A percentile compares a stretch with the other conserved stretches of the same genome.
These are phyloP conservation scores for Begonia loranthoides DNA, from an alignment of 306 rosid genomes.

Conservation along the genomic window DNA sequence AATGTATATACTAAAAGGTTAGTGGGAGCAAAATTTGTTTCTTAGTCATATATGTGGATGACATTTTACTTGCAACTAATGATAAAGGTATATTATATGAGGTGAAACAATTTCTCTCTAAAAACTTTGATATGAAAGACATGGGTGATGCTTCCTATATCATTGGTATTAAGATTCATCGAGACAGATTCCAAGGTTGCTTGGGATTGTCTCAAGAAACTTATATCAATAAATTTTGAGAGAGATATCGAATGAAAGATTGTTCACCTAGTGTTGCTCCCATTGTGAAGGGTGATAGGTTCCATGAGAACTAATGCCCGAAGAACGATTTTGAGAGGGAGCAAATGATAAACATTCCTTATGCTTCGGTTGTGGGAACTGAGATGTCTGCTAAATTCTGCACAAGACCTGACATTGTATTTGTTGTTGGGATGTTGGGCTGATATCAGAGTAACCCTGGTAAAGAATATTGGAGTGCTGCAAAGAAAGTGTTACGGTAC, in stretches of 20 bases:
- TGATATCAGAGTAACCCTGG: too few relatives aligned
- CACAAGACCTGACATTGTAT: too few relatives aligned
- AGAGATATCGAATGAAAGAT: neutral
- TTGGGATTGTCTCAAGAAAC: neutral
- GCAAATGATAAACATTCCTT: too few relatives aligned
- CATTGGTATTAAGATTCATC: neutral
- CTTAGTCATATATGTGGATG: neutral
- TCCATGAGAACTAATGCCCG: too few relatives aligned
- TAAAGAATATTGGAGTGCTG: too few relatives aligned
- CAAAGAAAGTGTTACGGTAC: too few relatives aligned
- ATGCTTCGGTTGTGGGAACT: too few relatives aligned
- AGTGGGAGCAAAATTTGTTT: conserved; percentile 1
- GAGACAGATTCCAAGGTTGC: neutral
- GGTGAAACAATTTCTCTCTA: neutral
- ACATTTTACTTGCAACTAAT: neutral
- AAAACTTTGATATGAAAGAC: neutral
- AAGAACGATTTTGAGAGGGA: too few relatives aligned
- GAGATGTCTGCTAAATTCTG: too few relatives aligned
- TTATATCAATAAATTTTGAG: neutral
- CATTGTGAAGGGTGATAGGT: too few relatives aligned
- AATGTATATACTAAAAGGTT: neutral
- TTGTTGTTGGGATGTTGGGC: too few relatives aligned
- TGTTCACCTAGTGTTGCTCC: too few relatives aligned
- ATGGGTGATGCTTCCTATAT: neutral
- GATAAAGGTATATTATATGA: neutral